Evolutionary conservation across 306 rosid species (phyloP).

Genomic region (Vigna mungo): DNA sequence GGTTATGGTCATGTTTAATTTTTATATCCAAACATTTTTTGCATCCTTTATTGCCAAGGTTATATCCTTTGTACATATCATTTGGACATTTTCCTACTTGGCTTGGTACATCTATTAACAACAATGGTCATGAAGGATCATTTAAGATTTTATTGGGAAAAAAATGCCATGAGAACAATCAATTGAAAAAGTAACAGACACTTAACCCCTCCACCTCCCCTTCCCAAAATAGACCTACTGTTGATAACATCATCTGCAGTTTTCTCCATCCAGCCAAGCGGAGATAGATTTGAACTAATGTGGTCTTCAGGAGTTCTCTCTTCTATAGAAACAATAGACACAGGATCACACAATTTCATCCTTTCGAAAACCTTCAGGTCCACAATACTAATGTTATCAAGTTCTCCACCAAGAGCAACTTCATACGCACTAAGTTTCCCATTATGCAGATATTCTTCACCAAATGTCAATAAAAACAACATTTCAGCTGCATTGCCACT

Average conservation of each 20-base stretch:
- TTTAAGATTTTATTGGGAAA: not conserved
- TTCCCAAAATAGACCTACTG: constrained; percentile 63
- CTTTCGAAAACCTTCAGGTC: constrained; percentile 59
- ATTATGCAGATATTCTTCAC: constrained; percentile 58
- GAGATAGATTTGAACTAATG: constrained; percentile 64
- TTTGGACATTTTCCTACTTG: constrained; percentile 6
- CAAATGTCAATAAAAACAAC: constrained; percentile 61
- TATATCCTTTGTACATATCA: not conserved
- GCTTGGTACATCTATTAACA: constrained; percentile 21
- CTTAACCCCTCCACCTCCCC: not conserved
- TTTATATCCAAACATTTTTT: not conserved
- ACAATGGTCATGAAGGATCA: constrained; percentile 27
- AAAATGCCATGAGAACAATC: constrained; percentile 12
- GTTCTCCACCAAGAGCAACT: constrained; percentile 63
- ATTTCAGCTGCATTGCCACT: constrained; percentile 57
- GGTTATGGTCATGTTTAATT: constrained; percentile 20
- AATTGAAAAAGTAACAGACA: constrained; percentile 25
- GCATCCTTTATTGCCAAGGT: not conserved
- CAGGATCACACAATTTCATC: constrained; percentile 65
- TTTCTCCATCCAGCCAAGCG: constrained; percentile 79
- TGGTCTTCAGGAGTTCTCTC: constrained; percentile 56
- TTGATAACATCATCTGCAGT: constrained; percentile 71
- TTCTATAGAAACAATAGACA: constrained; percentile 60
- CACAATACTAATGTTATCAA: constrained; percentile 45
- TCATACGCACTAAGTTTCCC: constrained; percentile 61